Base-by-base conservation (phyloP, 768 basidiomycete genomes). In the Psilocybe sp. region DNA sequence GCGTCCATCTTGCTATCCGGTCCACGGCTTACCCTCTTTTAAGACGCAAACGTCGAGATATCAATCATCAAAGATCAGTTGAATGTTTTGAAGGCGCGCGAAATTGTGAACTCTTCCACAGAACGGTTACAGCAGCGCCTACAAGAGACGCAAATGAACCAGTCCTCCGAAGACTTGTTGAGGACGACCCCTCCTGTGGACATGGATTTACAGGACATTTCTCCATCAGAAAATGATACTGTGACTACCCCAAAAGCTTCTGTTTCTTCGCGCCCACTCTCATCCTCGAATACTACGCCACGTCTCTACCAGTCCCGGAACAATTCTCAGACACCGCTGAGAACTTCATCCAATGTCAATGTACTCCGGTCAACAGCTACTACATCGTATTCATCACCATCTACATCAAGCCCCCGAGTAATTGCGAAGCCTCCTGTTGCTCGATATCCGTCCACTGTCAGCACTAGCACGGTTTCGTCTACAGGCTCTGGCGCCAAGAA, bases 11-110 rank as follows among this genome's bases (percentile, higher is more conserved):
- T 37, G 33, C 13, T 28, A n/a, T 34, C 31, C 4, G 20, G 18
- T 11, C 28, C 34, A 36, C 39, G 38, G 50, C 45, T 68, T 52
- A 63, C 42, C 49, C 23, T 51, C 34, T 40, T 40, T 42, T 31
- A 58, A 96, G 94, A 96, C 71, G 82, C 90, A 47, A 88, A 84
- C 53, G 85, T 84, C 44, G 94, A 97, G 67, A 79, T 92, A 20
- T 79, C 83, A 15, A 89, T 94, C 46, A 73, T 96, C 49, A 86
- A 81, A 65, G 88, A 93, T 57, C 89, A 91, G 58, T 64, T 92
- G 15, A 63, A 73, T 40, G 62, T 70, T 19, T 68, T 70, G 46
- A 60, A 70, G 47, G 65, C 54, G 44, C 51, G 41, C 3, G 44
- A 50, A 19, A 40, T 20, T 14, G 50, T 57, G 13, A 46, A 45